phyloP scores from a whole-genome alignment of 73 alveolate species.

The Paramecium biaurelia region DNA sequence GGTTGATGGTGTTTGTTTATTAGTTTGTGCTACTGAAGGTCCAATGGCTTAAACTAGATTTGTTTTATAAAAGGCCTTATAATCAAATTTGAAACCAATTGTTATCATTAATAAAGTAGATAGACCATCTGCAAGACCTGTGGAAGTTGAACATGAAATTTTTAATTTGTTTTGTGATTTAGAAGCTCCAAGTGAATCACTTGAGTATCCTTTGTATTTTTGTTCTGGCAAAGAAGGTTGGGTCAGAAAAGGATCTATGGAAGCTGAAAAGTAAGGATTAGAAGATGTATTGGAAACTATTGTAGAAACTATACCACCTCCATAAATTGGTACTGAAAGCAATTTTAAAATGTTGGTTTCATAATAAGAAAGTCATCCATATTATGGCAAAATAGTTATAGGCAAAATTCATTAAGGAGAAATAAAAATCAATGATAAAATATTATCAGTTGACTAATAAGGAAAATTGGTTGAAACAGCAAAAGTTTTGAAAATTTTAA shows the following conservation, averaged over 20 bases:
- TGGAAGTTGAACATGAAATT: constrained; percentile 86
- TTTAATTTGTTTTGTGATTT: constrained; percentile 82
- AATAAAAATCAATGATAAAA: constrained; percentile 71
- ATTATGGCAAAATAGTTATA: constrained; percentile 78
- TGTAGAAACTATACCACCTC: constrained; percentile 71
- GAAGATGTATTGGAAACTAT: constrained; percentile 73
- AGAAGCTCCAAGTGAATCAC: constrained; percentile 77
- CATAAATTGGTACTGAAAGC: constrained; percentile 67
- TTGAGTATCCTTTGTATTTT: constrained; percentile 82
- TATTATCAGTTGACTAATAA: constrained; percentile 67
- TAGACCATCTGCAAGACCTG: constrained; percentile 81
- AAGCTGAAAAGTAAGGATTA: constrained; percentile 68
- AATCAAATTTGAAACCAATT: constrained; percentile 76
- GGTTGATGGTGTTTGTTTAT: constrained; percentile 89
- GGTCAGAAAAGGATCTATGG: constrained; percentile 70
- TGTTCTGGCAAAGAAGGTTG: constrained; percentile 88
- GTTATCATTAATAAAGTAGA: constrained; percentile 93
- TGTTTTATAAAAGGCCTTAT: constrained; percentile 88
- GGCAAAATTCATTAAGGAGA: constrained; percentile 80
- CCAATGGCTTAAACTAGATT: constrained; percentile 90
- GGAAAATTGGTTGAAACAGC: constrained; percentile 70
- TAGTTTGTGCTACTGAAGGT: constrained; percentile 91
- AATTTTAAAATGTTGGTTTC: constrained; percentile 79
- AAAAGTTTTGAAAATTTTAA: constrained; percentile 71
- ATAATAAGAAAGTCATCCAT: constrained; percentile 77